Conservation (phyloP, 2,329 filamentous ascomycete species). For the Cytospora leucostoma region DNA sequence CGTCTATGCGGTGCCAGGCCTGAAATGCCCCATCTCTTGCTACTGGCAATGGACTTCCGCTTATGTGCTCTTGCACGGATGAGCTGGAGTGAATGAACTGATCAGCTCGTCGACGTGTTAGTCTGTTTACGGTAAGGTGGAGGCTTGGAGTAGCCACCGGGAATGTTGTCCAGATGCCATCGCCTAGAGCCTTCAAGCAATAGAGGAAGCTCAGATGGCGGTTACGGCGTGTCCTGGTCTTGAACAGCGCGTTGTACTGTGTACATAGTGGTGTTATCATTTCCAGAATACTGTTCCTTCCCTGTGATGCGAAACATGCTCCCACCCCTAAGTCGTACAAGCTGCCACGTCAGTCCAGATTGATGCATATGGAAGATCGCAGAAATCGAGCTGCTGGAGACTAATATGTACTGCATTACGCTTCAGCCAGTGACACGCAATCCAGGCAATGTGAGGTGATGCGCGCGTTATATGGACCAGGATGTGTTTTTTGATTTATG, state of each 20-base stretch:
- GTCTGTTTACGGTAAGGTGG: slow-evolving; percentile 19
- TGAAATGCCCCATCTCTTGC: slow-evolving; percentile 1
- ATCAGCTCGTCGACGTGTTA: slow-evolving; percentile 9
- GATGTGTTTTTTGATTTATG: slow-evolving; percentile 21
- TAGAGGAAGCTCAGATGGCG: slow-evolving; percentile 8
- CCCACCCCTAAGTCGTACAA: slow-evolving; percentile 14
- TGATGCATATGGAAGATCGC: slow-evolving; percentile 17
- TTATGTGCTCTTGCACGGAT: slow-evolving; percentile 1
- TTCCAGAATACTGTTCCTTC: slow-evolving; percentile 8
- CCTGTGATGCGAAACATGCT: slow-evolving; percentile 9
- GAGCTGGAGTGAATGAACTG: neutral
- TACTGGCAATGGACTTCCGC: slow-evolving; percentile 4
- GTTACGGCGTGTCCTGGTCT: slow-evolving; percentile 17
- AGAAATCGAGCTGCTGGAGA: slow-evolving; percentile 15
- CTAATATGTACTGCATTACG: slow-evolving; percentile 16
- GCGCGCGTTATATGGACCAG: slow-evolving; percentile 25
- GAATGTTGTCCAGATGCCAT: neutral
- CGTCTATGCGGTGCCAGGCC: slow-evolving; percentile 8
- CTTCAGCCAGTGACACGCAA: slow-evolving; percentile 16
- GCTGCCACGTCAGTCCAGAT: slow-evolving; percentile 13
- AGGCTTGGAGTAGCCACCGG: slow-evolving; percentile 12
- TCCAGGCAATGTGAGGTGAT: slow-evolving; percentile 19
- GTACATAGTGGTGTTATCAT: slow-evolving; percentile 1
- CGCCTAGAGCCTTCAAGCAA: neutral
- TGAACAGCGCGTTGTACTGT: slow-evolving; percentile 13